Conservation (phyloP, 2,329 filamentous ascomycete species). For the Colletotrichum plurivorum region DNA sequence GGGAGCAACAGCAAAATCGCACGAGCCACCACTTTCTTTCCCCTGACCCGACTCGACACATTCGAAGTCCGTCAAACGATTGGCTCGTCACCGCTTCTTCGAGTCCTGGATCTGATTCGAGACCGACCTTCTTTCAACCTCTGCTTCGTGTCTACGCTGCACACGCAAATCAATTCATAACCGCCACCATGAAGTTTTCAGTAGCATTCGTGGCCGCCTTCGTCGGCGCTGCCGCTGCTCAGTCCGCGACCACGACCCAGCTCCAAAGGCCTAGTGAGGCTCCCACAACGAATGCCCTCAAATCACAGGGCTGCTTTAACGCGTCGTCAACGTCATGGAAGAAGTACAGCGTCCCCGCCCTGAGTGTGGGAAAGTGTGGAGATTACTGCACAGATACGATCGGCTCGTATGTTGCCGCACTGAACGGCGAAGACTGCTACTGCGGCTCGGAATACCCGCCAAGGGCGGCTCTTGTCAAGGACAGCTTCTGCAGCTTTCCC, state of each 20-base stretch:
- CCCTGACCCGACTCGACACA: constrained; percentile 5
- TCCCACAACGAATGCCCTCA: constrained; percentile 54
- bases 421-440: constrained; percentile 76
- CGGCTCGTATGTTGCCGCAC: constrained; percentile 71
- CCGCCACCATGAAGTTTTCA: constrained; percentile 34
- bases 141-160: constrained; percentile 18
- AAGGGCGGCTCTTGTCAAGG: constrained; percentile 64
- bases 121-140: constrained; percentile 12
- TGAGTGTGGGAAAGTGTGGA: constrained; percentile 60
- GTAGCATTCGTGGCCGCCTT: constrained; percentile 34
- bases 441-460: constrained; percentile 81
- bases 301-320: constrained; percentile 67
- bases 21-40: background rate
- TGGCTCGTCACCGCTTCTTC: constrained; percentile 12
- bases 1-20: constrained; percentile 4
- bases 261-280: constrained; percentile 53
- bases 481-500: constrained; percentile 72
- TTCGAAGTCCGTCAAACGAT: constrained; percentile 9
- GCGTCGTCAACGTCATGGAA: constrained; percentile 56
- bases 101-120: constrained; percentile 26
- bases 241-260: constrained; percentile 8
- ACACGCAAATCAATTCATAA: constrained; percentile 3
- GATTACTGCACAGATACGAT: constrained; percentile 19
- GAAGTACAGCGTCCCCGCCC: constrained; percentile 39
- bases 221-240: constrained; percentile 31